Base-by-base conservation (phyloP, 1,139 yeast species). In the Kodamaea fungicola region DNA sequence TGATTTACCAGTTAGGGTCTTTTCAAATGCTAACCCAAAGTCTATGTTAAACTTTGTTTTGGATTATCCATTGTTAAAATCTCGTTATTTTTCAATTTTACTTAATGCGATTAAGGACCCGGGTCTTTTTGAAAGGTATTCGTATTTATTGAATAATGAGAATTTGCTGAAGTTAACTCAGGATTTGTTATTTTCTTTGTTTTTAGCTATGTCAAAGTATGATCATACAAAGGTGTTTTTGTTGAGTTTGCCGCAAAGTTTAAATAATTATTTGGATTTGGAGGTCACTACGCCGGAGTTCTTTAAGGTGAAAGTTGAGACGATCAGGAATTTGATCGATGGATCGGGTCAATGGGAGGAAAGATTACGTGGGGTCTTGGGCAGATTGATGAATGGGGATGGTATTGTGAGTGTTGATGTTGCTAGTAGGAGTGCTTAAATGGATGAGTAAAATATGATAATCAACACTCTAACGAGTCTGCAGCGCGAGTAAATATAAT, bases 1-100 rank as follows among this genome's bases (percentile, higher is more conserved):
- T 13, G 43, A 44, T 22, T 43, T 65, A 5, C 34, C 62, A 12
- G 42, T 51, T n/a, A 45, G 45, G 12, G 39, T 61, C 16, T 58
- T 62, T 35, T 61, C 68, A 3, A 23, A 38, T 7, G 38, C 42
- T 8, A 42, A 41, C 35, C 40, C 34, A 4, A 51, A 30, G 43
- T 57, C 28, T 37, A 50, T 38, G 45, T 42, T 8, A 51, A 52
- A 38, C 35, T 54, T 26, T 12, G 54, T 34, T 43, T 39, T 16
- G 38, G 52, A 30, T 38, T 63, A 3, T 42, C 61, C 25, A 51
- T 50, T 30, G 51, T 48, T 38, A 5, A 22, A 30, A 4, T 41
- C 52, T 23, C 49, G 45, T 39, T 63, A 55, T 40, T 59, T 65
- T 32, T 48, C 59, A 1, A 57, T 66, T 12, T 45, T 67, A 3